These are phyloP conservation scores for Candida tibetensis DNA, from an alignment of 805 yeast genomes.

Conservation along the genomic window DNA sequence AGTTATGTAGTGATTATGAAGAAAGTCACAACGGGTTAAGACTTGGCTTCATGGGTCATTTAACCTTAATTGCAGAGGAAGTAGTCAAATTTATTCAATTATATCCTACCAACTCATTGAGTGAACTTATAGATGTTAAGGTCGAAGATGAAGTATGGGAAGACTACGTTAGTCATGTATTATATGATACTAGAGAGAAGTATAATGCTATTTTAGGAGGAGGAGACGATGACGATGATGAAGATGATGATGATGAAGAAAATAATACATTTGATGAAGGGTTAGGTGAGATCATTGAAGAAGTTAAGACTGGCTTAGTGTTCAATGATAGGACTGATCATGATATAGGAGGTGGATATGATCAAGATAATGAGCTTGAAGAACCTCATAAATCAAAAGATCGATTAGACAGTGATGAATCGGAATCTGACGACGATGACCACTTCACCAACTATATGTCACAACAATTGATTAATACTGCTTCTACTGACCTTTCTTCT, in stretches of 20 bases:
- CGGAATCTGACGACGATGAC: conserved; percentile 45
- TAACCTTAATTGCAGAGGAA: conserved; percentile 31
- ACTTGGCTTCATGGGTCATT: conserved; percentile 31
- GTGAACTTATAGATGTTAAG: conserved; percentile 36
- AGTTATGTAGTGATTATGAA: conserved; percentile 26
- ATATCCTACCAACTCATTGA: conserved; percentile 35
- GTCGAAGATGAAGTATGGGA: conserved; percentile 61
- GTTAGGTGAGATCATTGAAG: conserved; percentile 37
- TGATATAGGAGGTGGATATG: conserved; percentile 29
- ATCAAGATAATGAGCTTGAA: conserved; percentile 32
- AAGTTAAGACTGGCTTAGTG: conserved; percentile 29
- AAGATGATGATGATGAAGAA: conserved; percentile 25
- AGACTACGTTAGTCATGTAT: conserved; percentile 73
- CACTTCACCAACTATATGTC: conserved; percentile 74
- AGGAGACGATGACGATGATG: conserved; percentile 48
- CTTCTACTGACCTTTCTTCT: conserved; percentile 32
- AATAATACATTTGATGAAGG: conserved; percentile 36
- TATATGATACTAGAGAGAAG: conserved; percentile 88
- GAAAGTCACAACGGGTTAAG: conserved; percentile 24
- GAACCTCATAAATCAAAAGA: conserved; percentile 14
- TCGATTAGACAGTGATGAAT: conserved; percentile 28
- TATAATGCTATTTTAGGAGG: conserved; percentile 94
- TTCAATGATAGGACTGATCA: conserved; percentile 31
- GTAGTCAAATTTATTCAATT: conserved; percentile 30
- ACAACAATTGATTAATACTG: conserved; percentile 62